These are phyloP conservation scores for Candida cerambycidarum DNA, from an alignment of 805 yeast genomes.

Conservation along the genomic window DNA sequence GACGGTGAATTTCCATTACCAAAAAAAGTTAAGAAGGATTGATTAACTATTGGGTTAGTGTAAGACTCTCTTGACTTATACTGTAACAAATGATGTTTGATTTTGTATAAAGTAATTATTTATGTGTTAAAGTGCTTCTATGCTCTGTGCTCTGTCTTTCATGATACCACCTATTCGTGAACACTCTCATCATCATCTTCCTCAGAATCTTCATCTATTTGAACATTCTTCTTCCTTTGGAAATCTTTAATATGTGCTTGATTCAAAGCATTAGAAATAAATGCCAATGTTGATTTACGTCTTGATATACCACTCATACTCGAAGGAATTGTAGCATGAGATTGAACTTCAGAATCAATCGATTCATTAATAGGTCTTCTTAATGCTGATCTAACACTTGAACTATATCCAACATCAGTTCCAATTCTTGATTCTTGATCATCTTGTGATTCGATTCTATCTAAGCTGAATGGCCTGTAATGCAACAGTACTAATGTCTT, in stretches of 20 bases:
- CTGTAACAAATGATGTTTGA: not conserved
- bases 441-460: not conserved
- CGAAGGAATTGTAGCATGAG: conserved; percentile 5
- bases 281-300: conserved; percentile 30
- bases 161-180: no score
- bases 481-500: conserved; percentile 35
- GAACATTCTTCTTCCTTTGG: conserved; percentile 56
- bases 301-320: conserved; percentile 4
- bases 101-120: conserved; percentile 1
- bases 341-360: conserved; percentile 11
- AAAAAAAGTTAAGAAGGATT: conserved; percentile 9
- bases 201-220: conserved; percentile 30
- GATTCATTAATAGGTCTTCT: conserved; percentile 9
- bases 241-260: conserved; percentile 85
- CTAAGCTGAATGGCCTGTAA: conserved; percentile 16
- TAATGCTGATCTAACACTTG: conserved; percentile 11
- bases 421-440: not conserved
- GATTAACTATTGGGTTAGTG: not conserved
- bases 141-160: conserved; percentile 14
- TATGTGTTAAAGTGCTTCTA: not conserved
- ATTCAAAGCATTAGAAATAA: conserved; percentile 56
- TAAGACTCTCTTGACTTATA: no score
- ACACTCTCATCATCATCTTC: conserved; percentile 42
- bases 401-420: not conserved
- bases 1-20: conserved; percentile 11